These are phyloP conservation scores for Hibiscus trionum DNA, from an alignment of 345 rosid genomes.

Conservation along the genomic window DNA sequence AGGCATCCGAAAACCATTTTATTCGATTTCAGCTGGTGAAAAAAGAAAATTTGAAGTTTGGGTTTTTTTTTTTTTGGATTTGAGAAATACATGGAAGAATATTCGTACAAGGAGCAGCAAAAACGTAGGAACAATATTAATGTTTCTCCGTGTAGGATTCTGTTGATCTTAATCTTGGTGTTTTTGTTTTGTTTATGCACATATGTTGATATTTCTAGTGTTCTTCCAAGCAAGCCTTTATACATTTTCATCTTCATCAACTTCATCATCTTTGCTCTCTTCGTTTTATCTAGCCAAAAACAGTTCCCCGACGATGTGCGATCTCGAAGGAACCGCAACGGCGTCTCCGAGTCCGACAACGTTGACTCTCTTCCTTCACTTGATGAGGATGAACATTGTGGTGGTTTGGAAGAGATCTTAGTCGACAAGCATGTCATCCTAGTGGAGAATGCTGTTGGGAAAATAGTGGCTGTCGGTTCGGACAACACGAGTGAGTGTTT, in stretches of 20 bases:
- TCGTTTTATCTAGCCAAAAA: not conserved
- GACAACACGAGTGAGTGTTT: not conserved
- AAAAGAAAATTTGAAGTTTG: not conserved
- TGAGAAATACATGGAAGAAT: not conserved
- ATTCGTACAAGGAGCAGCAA: not conserved
- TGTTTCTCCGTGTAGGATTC: not conserved
- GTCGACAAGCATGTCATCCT: constrained; percentile 3
- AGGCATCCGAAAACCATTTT: not conserved
- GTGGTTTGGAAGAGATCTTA: not conserved
- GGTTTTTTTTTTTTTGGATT: not conserved
- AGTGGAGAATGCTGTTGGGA: not conserved
- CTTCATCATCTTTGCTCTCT: not conserved
- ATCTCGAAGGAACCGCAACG: not conserved
- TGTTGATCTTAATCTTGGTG: not conserved
- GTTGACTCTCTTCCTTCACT: not conserved
- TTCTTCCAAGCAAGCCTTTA: not conserved
- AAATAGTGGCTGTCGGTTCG: not conserved
- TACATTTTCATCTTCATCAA: not conserved
- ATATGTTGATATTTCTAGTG: not conserved
- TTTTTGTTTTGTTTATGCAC: not conserved
- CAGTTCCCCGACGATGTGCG: not conserved
- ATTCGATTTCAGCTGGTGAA: not conserved
- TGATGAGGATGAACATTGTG: not conserved
- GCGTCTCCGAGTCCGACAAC: not conserved
- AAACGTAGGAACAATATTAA: not conserved